These are phyloP conservation scores for Trametes cinnabarina DNA, from an alignment of 768 basidiomycete species.

Conservation along the genomic window DNA sequence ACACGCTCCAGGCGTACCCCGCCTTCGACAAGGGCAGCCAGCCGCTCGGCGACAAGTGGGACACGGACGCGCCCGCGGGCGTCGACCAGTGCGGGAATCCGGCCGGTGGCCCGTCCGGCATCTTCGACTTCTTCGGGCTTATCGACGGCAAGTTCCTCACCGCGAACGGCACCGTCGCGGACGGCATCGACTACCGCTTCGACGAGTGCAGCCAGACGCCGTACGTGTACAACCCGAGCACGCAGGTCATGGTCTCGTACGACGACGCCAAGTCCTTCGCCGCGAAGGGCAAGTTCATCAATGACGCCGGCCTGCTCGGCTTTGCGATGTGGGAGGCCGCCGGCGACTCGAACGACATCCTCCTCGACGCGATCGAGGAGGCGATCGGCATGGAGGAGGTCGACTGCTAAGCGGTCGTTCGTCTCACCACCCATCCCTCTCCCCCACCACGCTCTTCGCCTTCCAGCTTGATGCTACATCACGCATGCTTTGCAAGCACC, in stretches of 20 bases:
- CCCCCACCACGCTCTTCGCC: not conserved
- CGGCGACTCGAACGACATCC: constrained; percentile 44
- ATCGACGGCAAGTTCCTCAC: constrained; percentile 55
- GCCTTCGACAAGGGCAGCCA: constrained; percentile 43
- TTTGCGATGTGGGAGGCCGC: constrained; percentile 47
- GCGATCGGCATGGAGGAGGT: constrained; percentile 24
- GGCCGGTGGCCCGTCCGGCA: constrained; percentile 42
- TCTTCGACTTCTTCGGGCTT: constrained; percentile 63
- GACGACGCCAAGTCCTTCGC: constrained; percentile 34
- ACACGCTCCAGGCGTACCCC: constrained; percentile 46
- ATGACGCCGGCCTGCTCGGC: constrained; percentile 34
- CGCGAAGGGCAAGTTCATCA: constrained; percentile 44
- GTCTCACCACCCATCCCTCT: not conserved
- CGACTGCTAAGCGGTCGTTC: constrained; percentile 17
- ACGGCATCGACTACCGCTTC: constrained; percentile 45
- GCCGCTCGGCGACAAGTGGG: constrained; percentile 41
- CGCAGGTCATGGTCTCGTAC: constrained; percentile 34
- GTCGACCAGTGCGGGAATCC: constrained; percentile 37
- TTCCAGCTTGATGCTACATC: constrained; percentile 6
- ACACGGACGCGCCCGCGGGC: constrained; percentile 23
- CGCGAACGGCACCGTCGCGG: constrained; percentile 41
- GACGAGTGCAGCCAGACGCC: constrained; percentile 38
- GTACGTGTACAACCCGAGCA: constrained; percentile 31
- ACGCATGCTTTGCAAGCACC: constrained; percentile 12
- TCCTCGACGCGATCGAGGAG: constrained; percentile 54